These are phyloP conservation scores for Talaromyces nanjingensis DNA, from an alignment of 495 filamentous ascomycete genomes.

Conservation along the genomic window DNA sequence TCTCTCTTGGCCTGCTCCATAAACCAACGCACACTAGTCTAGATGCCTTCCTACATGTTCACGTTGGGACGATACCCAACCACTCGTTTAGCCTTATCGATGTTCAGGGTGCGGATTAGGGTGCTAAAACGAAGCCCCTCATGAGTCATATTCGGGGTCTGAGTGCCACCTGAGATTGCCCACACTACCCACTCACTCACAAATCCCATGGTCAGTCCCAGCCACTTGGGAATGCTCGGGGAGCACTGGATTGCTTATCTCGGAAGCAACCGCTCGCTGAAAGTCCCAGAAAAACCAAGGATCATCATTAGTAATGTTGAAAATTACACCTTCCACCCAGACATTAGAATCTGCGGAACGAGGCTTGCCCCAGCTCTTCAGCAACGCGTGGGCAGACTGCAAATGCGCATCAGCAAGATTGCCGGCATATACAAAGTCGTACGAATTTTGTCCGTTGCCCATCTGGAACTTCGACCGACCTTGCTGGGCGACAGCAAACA, in stretches of 20 bases:
- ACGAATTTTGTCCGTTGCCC: too few relatives aligned
- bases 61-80: slow-evolving; percentile 62
- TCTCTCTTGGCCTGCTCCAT: slow-evolving; percentile 23
- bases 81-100: slow-evolving; percentile 61
- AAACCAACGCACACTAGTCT: slow-evolving; percentile 52
- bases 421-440: too few relatives aligned
- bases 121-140: slow-evolving; percentile 10
- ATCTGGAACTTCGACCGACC: too few relatives aligned
- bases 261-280: too few relatives aligned
- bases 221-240: slow-evolving; percentile 6
- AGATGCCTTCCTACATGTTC: slow-evolving; percentile 57
- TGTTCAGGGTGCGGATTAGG: slow-evolving; percentile 27
- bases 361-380: too few relatives aligned
- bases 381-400: too few relatives aligned
- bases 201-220: slow-evolving; percentile 5
- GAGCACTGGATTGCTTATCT: background rate
- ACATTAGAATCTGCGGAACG: too few relatives aligned
- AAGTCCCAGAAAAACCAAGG: too few relatives aligned
- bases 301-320: too few relatives aligned
- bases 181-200: slow-evolving; percentile 9
- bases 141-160: slow-evolving; percentile 10
- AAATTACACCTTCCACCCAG: too few relatives aligned
- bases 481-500: too few relatives aligned
- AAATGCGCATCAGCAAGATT: too few relatives aligned
- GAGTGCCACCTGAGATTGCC: background rate